Conservation (phyloP, 2,329 filamentous ascomycete genomes). For the Pseudogymnoascus sp. region DNA sequence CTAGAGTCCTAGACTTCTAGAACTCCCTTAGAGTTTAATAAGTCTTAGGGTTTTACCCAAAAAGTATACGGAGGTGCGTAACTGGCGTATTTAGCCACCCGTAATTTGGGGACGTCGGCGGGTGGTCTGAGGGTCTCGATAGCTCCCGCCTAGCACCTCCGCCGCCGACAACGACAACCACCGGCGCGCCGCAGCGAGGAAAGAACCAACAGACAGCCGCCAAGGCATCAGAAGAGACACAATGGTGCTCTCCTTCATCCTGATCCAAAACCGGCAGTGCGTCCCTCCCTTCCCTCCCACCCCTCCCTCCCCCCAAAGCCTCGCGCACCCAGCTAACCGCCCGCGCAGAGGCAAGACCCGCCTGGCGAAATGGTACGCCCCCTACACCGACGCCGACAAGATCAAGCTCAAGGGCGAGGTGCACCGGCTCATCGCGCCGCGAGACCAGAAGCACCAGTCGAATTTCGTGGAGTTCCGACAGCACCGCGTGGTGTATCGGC, state of each 20-base stretch:
- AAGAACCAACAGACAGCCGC: not conserved
- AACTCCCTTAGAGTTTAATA: too few species aligned
- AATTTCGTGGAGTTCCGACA: slow-evolving; percentile 97
- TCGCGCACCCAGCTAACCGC: slow-evolving; percentile 12
- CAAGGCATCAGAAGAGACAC: slow-evolving; percentile 13
- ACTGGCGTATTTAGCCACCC: not conserved
- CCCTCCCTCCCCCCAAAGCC: not conserved
- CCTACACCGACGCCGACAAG: slow-evolving; percentile 98
- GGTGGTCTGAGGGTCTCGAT: not conserved
- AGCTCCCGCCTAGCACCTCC: slow-evolving; percentile 1
- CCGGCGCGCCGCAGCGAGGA: not conserved
- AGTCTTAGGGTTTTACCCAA: too few species aligned
- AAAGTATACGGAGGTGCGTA: not conserved
- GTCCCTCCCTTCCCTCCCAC: slow-evolving; percentile 17
- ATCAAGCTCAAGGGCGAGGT: slow-evolving; percentile 98
- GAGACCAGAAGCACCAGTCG: slow-evolving; percentile 98
- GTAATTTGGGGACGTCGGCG: not conserved
- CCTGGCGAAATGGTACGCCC: slow-evolving; percentile 97
- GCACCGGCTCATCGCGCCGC: slow-evolving; percentile 92
- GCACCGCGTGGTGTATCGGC: slow-evolving; percentile 94
- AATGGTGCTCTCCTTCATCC: slow-evolving; percentile 70
- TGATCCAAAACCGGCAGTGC: slow-evolving; percentile 84
- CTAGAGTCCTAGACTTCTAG: too few species aligned
- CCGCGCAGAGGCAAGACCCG: slow-evolving; percentile 82
- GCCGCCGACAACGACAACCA: not conserved